Evolutionary conservation across 1,284 basidiomycete genomes (phyloP).

Genomic region (Cutaneotrichosporon cutaneum): DNA sequence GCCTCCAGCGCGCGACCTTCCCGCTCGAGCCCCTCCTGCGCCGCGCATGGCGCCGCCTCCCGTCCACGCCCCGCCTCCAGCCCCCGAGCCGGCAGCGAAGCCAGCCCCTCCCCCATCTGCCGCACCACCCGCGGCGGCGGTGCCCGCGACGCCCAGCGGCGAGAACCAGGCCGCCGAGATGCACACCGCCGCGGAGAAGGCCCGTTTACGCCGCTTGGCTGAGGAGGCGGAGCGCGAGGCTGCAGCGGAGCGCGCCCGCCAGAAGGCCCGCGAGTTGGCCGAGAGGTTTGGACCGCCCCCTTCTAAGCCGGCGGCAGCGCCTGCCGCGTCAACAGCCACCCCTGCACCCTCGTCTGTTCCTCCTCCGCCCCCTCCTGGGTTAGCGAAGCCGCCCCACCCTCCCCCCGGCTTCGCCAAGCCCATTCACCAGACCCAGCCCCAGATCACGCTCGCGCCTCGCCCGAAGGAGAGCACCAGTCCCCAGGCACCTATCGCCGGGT

Average conservation of each 20-base stretch:
- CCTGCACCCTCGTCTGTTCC: slow-evolving; percentile 4
- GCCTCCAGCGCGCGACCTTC: neutral
- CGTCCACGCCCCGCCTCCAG: neutral
- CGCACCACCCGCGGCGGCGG: slow-evolving; percentile 14
- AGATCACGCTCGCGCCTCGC: slow-evolving; percentile 18
- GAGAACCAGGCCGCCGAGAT: slow-evolving; percentile 76
- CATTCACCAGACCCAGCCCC: slow-evolving; percentile 14
- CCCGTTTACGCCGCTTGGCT: slow-evolving; percentile 65
- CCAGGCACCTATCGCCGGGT: neutral
- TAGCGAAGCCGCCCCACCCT: slow-evolving; percentile 16
- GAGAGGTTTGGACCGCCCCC: slow-evolving; percentile 60
- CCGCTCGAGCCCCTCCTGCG: neutral
- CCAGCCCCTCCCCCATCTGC: slow-evolving; percentile 37
- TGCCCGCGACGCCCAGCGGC: slow-evolving; percentile 21
- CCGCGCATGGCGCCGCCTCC: neutral
- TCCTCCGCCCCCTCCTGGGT: slow-evolving; percentile 19
- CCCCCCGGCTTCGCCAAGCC: slow-evolving; percentile 14
- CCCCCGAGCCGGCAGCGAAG: neutral
- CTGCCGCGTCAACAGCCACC: neutral
- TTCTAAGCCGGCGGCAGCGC: slow-evolving; percentile 3
- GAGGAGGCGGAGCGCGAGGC: slow-evolving; percentile 84
- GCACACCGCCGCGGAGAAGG: slow-evolving; percentile 85
- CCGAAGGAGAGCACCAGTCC: slow-evolving; percentile 3
- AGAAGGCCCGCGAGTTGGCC: slow-evolving; percentile 82
- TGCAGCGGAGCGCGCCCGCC: slow-evolving; percentile 75